A percentile compares a stretch with the other conserved stretches of the same genome.
Conservation (phyloP, 2,329 filamentous ascomycete genomes). For the Cordyceps tenuipes region DNA sequence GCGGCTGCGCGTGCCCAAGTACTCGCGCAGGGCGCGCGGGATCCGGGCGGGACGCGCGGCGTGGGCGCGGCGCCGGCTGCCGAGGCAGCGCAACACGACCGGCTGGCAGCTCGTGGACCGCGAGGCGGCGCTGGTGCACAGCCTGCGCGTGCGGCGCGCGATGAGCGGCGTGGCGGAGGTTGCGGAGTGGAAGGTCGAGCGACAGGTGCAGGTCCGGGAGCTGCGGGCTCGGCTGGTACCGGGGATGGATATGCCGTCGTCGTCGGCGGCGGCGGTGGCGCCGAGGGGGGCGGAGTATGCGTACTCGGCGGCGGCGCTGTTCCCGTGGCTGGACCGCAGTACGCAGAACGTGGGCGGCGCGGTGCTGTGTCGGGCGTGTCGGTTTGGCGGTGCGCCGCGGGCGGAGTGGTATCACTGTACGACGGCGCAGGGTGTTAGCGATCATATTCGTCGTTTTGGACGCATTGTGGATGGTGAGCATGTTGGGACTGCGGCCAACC, state of each 20-base stretch:
- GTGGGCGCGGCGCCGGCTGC: no score
- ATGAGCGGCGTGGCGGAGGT: background rate
- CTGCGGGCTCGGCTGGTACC: no score
- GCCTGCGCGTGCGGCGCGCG: background rate
- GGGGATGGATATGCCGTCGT: no score
- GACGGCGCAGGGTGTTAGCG: background rate
- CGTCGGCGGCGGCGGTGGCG: no score
- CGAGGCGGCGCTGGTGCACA: background rate
- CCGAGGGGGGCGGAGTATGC: background rate
- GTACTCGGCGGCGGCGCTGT: background rate
- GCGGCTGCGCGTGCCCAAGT: background rate
- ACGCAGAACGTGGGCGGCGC: background rate
- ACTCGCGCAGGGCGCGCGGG: background rate
- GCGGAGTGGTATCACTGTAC: background rate
- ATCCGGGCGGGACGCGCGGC: background rate
- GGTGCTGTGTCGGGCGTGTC: background rate
- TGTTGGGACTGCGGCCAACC: background rate
- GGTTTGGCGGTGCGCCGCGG: background rate
- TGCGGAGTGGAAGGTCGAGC: no score
- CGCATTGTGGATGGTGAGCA: background rate
- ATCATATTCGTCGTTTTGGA: background rate
- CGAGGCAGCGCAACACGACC: background rate
- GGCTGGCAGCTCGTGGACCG: background rate
- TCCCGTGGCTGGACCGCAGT: background rate
- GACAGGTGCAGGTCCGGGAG: no score